Base-by-base conservation (phyloP, 192 early-diverging fungal genomes). In the Coemansia sp. region DNA sequence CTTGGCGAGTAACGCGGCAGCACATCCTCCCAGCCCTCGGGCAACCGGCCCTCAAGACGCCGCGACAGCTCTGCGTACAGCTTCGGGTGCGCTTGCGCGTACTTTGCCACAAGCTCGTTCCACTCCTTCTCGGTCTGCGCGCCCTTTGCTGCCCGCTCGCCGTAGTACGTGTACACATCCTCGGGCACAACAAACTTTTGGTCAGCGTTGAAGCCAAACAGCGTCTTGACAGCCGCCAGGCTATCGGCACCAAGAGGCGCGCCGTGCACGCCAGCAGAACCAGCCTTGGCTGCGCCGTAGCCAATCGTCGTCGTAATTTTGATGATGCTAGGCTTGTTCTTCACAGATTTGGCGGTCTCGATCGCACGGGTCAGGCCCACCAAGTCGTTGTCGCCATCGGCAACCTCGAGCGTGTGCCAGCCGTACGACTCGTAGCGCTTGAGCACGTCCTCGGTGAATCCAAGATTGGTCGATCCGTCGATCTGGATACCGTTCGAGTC, bases 401-500 rank as follows among this genome's bases (percentile, higher is more conserved):
- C 77, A 14, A 97, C 78, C 48, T 80, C 40, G 62, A 81, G 83
- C 26, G 88, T 89, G 66, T 97, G 94, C 95, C 95, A 98, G 44
- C 92, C 97, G 70, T 96, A 98, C 40, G 95, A 71, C 66, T 92
- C 89, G 78, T 88, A 95, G 58, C 95, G 89, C 82, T 92, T 82
- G 47, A 77, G 69, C 36, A 95, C 93, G 68, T 97, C 90, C 73
- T 97, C 95, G 31, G 94, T 96, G 74, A 97, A 98, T 15, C 92
- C 89, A 23, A 90, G 82, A 28, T 82, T 81, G 57, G 87, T 90
- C 36, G 86, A 84, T 60, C 94, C 94, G 83, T 96, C 97, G 73
- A 98, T 95, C 58, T 90, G 87, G 82, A 98, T 92, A 71, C 93
- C 84, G 83, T 98, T 98, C 68, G 93, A 92, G 82, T 98, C 97